phyloP scores from a whole-genome alignment of 352 stramenopile species.

The Phytophthora cactorum region DNA sequence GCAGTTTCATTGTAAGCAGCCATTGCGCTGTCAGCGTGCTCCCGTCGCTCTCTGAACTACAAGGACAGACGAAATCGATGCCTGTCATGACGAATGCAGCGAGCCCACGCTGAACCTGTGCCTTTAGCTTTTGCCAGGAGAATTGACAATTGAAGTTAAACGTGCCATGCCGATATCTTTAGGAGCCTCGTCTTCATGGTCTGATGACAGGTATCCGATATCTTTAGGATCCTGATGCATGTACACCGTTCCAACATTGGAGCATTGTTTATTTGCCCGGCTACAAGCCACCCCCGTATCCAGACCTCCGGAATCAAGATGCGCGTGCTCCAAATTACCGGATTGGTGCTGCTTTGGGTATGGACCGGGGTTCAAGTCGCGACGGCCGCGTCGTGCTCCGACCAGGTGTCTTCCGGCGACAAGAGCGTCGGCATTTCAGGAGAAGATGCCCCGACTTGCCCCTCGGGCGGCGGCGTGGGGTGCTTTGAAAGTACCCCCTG shows the following conservation, averaged over 20 bases:
- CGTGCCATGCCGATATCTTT: slow-evolving; percentile 24
- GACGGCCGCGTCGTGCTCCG: slow-evolving; percentile 24
- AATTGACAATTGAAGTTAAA: slow-evolving; percentile 7
- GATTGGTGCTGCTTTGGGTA: slow-evolving; percentile 30
- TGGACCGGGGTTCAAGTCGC: slow-evolving; percentile 26
- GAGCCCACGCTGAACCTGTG: too few species aligned
- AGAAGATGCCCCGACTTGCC: slow-evolving; percentile 27
- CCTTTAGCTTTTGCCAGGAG: not conserved
- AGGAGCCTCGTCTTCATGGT: slow-evolving; percentile 25
- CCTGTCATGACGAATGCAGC: slow-evolving; percentile 12
- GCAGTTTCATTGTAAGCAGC: slow-evolving; percentile 14
- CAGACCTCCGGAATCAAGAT: slow-evolving; percentile 22
- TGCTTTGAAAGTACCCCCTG: slow-evolving; percentile 36
- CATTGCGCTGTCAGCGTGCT: not conserved
- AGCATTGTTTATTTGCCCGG: slow-evolving; percentile 19
- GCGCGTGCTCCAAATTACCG: slow-evolving; percentile 27
- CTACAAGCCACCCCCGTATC: not conserved
- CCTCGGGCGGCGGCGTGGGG: slow-evolving; percentile 34
- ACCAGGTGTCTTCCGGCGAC: slow-evolving; percentile 40
- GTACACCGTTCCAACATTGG: too few species aligned
- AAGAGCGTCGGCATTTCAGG: slow-evolving; percentile 42
- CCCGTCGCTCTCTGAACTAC: slow-evolving; percentile 14
- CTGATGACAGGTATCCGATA: slow-evolving; percentile 32
- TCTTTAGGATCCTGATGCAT: slow-evolving; percentile 16
- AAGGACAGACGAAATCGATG: slow-evolving; percentile 13